Conservation (phyloP, 345 rosid species). For the Lenwebbia sp. region DNA sequence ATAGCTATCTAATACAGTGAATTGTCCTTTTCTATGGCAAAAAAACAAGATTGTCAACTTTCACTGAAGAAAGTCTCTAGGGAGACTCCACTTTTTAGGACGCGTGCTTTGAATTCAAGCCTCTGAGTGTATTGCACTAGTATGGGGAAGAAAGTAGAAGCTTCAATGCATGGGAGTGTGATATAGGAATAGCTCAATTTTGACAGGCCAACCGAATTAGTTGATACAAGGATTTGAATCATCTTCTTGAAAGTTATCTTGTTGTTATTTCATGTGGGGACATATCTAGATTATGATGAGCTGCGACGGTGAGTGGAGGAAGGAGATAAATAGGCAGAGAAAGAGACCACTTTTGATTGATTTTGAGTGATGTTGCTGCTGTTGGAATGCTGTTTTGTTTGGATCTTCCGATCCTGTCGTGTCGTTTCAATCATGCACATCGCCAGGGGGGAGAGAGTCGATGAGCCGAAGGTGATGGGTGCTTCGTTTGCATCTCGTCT, state of each 20-base stretch:
- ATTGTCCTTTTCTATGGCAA: not conserved
- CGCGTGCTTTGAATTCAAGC: not conserved
- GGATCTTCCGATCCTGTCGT: not conserved
- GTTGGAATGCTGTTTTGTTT: not conserved
- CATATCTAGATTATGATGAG: not conserved
- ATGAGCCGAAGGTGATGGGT: not conserved
- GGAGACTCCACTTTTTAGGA: not conserved
- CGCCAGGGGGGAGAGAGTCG: not conserved
- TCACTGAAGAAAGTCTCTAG: not conserved
- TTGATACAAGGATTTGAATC: not conserved
- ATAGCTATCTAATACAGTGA: not conserved
- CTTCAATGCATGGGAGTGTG: not conserved
- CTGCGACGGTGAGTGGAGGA: not conserved
- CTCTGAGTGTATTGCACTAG: not conserved
- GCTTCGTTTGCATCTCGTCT: not conserved
- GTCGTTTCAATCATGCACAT: not conserved
- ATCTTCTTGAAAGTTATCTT: not conserved
- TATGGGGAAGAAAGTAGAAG: not conserved
- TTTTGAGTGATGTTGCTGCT: not conserved
- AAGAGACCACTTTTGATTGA: not conserved
- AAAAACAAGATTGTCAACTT: not conserved
- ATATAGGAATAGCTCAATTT: not conserved
- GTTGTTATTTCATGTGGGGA: not conserved
- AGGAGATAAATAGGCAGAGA: not conserved
- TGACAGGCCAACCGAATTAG: not conserved